Evolutionary conservation across 2,329 filamentous ascomycete species (phyloP).

Genomic region (Fusarium subglutinans): DNA sequence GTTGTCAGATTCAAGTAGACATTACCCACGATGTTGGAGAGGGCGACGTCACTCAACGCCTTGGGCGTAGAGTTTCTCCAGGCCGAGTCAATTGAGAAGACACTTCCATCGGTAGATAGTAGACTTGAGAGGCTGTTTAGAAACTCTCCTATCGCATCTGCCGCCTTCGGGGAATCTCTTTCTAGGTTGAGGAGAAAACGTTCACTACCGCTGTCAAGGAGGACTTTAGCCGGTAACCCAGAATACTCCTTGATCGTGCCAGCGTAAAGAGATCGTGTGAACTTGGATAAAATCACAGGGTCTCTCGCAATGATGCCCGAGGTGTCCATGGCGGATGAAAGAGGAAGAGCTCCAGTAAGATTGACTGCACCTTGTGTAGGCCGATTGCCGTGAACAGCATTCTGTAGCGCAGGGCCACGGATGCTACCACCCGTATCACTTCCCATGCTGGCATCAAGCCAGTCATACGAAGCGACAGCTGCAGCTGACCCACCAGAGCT

Average conservation of each 20-base stretch:
- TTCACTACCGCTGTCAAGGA: neutral
- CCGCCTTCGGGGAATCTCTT: accelerated
- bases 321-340: constrained; percentile 54
- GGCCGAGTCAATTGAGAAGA: neutral
- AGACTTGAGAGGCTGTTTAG: neutral
- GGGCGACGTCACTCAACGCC: accelerated
- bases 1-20: neutral
- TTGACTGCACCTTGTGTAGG: constrained; percentile 51
- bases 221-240: neutral
- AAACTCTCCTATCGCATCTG: neutral
- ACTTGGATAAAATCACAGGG: neutral
- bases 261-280: neutral
- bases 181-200: neutral
- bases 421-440: constrained; percentile 47
- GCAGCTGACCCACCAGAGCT: constrained; percentile 56
- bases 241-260: neutral
- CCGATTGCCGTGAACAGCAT: constrained; percentile 57
- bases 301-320: neutral
- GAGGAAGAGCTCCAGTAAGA: constrained; percentile 54
- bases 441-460: constrained; percentile 49
- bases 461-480: constrained; percentile 52
- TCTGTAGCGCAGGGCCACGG: constrained; percentile 54
- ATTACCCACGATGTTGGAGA: neutral
- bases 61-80: neutral
- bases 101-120: neutral